Conservation (phyloP, 1,284 basidiomycete species). For the Garcileccinum viscosum region DNA sequence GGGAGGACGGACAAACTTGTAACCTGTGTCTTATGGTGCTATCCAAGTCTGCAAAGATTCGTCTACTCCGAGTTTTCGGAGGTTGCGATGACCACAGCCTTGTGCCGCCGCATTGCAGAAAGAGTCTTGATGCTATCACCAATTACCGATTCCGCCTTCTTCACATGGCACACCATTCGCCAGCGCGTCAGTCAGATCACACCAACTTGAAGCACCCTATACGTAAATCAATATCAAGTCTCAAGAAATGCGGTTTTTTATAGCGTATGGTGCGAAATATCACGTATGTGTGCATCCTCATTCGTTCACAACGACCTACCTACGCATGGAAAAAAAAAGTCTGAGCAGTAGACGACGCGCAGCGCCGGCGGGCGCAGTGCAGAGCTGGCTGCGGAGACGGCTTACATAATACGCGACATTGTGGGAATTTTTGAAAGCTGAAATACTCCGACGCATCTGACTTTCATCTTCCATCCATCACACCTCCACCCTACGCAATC, state of each 20-base stretch:
- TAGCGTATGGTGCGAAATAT: too few species aligned
- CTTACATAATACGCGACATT: constrained; percentile 13
- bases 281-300: too few species aligned
- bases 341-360: too few species aligned
- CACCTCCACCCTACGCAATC: constrained; percentile 21
- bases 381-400: not conserved
- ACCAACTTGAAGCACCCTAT: too few species aligned
- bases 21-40: too few species aligned
- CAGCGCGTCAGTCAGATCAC: too few species aligned
- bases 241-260: too few species aligned
- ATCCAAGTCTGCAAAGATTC: not conserved
- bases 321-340: too few species aligned
- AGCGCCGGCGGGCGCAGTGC: not conserved
- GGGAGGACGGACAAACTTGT: not conserved
- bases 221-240: too few species aligned
- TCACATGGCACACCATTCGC: not conserved
- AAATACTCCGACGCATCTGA: constrained; percentile 32
- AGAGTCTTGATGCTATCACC: not conserved
- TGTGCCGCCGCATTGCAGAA: not conserved
- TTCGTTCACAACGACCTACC: too few species aligned
- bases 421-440: constrained; percentile 29
- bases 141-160: not conserved
- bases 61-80: too few species aligned
- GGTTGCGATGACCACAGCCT: not conserved
- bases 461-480: constrained; percentile 18